Conservation (phyloP, 331 rosid species). For the Malus hybrid region DNA sequence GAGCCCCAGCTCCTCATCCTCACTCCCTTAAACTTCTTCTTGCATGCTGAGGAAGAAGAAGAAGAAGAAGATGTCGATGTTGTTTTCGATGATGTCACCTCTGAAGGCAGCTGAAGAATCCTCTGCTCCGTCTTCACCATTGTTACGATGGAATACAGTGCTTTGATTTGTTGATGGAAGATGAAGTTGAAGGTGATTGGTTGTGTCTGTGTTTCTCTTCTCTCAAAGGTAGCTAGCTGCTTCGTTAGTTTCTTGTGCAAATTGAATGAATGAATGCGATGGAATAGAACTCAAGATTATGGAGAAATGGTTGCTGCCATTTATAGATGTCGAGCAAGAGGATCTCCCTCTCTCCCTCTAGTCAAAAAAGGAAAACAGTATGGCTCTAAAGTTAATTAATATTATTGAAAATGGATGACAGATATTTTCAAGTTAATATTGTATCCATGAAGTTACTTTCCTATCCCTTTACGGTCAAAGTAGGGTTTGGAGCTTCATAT, state of each 20-base stretch:
- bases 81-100: not conserved
- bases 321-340: slow-evolving; percentile 41
- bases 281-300: slow-evolving; percentile 18
- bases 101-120: slow-evolving; percentile 19
- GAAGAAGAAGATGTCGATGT: not conserved
- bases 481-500: not conserved
- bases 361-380: slow-evolving; percentile 28
- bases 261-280: slow-evolving; percentile 15
- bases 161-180: not conserved
- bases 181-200: not conserved
- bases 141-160: not conserved
- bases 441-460: slow-evolving; percentile 13
- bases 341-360: not conserved
- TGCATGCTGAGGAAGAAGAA: slow-evolving; percentile 1
- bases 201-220: not conserved
- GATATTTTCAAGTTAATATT: slow-evolving; percentile 25
- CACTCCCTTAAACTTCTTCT: slow-evolving; percentile 86
- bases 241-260: slow-evolving; percentile 1
- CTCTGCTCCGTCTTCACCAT: slow-evolving; percentile 66
- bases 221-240: not conserved
- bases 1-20: slow-evolving; percentile 99
- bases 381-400: not conserved
- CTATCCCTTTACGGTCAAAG: not conserved
- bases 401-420: slow-evolving; percentile 36
- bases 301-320: slow-evolving; percentile 20